phyloP scores from a whole-genome alignment of 495 filamentous ascomycete species.

The Penicillium lagena region DNA sequence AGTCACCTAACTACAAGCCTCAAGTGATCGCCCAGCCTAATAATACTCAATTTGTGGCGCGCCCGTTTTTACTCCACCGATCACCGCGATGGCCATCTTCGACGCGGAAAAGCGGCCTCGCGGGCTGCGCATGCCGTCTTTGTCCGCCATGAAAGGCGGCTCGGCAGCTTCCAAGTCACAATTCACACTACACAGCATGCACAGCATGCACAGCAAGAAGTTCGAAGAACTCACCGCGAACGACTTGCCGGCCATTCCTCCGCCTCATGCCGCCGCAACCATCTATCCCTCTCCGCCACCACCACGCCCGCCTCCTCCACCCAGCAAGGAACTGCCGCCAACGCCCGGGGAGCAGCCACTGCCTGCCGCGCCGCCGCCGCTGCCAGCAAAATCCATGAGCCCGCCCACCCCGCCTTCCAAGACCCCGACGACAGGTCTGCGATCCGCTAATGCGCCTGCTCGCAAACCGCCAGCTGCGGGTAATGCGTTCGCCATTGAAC shows the following conservation, averaged over 20 bases:
- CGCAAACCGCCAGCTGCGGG: no score
- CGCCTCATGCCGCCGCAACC: neutral
- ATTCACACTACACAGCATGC: conserved; percentile 8
- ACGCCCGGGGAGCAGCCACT: conserved; percentile 14
- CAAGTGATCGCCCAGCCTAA: no score
- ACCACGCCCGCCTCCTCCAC: conserved; percentile 11
- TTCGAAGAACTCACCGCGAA: conserved; percentile 8
- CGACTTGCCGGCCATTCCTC: neutral
- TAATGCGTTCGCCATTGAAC: no score
- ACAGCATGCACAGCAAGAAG: conserved; percentile 7
- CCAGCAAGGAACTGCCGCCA: conserved; percentile 28
- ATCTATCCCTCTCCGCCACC: conserved; percentile 8
- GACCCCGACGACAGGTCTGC: no score
- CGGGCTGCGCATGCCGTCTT: conserved; percentile 33
- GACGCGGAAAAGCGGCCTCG: conserved; percentile 35
- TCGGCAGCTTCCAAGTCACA: conserved; percentile 13
- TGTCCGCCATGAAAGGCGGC: conserved; percentile 25
- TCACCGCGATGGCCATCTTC: conserved; percentile 22
- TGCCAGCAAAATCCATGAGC: conserved; percentile 3
- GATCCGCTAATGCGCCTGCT: no score
- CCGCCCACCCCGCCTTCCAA: neutral
- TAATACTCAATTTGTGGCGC: neutral
- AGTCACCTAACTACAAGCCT: no score
- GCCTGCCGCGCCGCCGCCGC: conserved; percentile 4
- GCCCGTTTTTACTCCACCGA: no score